phyloP scores from a whole-genome alignment of 441 rosid genomes.

The Metrosideros polymorpha region DNA sequence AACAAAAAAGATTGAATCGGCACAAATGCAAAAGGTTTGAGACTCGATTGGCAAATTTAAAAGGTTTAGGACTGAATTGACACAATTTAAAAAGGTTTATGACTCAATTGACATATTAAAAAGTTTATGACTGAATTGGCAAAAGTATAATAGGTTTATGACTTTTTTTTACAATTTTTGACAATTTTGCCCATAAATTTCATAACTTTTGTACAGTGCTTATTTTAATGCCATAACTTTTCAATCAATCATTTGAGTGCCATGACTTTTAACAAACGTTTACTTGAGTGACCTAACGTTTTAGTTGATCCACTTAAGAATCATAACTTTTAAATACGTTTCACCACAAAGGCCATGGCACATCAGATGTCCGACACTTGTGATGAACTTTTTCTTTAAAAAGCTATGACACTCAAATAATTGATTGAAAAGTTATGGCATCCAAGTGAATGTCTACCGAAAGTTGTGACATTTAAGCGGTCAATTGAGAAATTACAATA shows the following conservation, averaged over 20 bases:
- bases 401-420: background rate
- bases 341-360: background rate
- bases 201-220: accelerated
- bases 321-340: background rate
- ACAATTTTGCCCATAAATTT: too few relatives aligned
- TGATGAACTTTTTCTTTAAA: background rate
- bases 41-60: too few relatives aligned
- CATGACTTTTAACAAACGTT: background rate
- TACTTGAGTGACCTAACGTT: too few relatives aligned
- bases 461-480: accelerated
- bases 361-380: background rate
- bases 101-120: too few relatives aligned
- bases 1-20: too few relatives aligned
- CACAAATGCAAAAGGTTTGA: too few relatives aligned
- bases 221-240: background rate
- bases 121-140: too few relatives aligned
- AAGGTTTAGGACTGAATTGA: too few relatives aligned
- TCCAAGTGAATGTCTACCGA: accelerated
- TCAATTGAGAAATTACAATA: accelerated
- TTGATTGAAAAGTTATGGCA: background rate
- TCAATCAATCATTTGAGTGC: accelerated
- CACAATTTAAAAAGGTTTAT: too few relatives aligned
- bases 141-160: too few relatives aligned
- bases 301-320: too few relatives aligned
- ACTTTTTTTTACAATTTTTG: too few relatives aligned